Conservation (phyloP, 352 stramenopile genomes). For the Peronosclerospora sorghi region DNA sequence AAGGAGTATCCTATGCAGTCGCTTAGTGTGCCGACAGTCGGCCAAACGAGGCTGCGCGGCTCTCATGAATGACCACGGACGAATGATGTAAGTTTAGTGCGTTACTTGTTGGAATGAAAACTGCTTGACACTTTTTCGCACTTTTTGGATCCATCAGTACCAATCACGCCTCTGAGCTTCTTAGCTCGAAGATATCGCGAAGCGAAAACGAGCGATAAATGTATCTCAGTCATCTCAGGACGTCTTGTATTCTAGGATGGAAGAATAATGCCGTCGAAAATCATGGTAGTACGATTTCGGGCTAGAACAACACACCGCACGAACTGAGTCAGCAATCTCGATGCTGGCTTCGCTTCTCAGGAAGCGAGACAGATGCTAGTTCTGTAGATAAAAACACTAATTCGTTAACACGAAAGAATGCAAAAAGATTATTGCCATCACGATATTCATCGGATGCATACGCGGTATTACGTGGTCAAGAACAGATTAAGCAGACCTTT, state of each 20-base stretch:
- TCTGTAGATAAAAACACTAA: conserved; percentile 1
- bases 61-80: conserved; percentile 5
- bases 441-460: background rate
- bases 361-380: conserved; percentile 3
- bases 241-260: background rate
- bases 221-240: background rate
- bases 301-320: no score
- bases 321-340: no score
- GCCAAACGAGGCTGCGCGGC: conserved; percentile 12
- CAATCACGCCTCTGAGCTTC: background rate
- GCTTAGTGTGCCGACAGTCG: conserved; percentile 7
- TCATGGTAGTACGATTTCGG: no score
- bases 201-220: background rate
- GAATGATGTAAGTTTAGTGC: conserved; percentile 10
- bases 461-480: conserved; percentile 85
- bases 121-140: conserved; percentile 9
- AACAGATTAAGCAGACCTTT: conserved; percentile 94
- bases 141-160: no score
- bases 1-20: conserved; percentile 12
- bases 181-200: background rate
- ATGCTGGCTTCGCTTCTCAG: conserved; percentile 3
- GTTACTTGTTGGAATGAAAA: conserved; percentile 15
- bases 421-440: background rate
- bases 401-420: background rate
- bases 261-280: background rate